Conservation (phyloP, 1,284 basidiomycete species). For the Tilletia setariae region DNA sequence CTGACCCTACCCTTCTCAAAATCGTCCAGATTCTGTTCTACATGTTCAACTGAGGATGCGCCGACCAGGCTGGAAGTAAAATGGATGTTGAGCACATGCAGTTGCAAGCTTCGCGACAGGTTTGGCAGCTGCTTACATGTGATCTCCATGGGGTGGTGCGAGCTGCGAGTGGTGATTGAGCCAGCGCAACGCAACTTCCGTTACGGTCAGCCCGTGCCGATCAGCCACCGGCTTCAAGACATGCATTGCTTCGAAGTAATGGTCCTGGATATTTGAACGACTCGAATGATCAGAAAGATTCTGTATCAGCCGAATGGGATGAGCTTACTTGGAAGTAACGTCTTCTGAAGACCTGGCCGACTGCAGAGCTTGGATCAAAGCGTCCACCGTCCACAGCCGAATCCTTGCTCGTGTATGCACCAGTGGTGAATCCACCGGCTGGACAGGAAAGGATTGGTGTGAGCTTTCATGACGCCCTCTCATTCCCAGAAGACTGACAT, state of each 20-base stretch:
- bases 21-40: constrained; percentile 36
- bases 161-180: constrained; percentile 36
- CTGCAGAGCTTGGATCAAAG: too few relatives aligned
- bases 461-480: too few relatives aligned
- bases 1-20: constrained; percentile 38
- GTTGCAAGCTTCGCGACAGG: too few relatives aligned
- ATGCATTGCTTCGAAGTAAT: constrained; percentile 49
- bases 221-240: constrained; percentile 35
- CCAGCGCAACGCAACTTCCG: constrained; percentile 38
- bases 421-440: constrained; percentile 38
- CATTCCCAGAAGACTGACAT: background rate
- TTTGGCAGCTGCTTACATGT: background rate
- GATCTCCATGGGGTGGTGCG: constrained; percentile 20
- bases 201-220: constrained; percentile 24
- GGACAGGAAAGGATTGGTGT: constrained; percentile 18
- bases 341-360: too few relatives aligned
- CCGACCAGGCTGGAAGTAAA: constrained; percentile 39
- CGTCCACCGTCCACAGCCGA: constrained; percentile 25
- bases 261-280: too few relatives aligned
- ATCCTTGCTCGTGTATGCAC: constrained; percentile 16
- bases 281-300: too few relatives aligned
- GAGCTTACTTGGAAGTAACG: constrained; percentile 42
- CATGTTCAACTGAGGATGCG: constrained; percentile 32
- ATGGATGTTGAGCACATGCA: too few relatives aligned
- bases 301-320: too few relatives aligned